Evolutionary conservation across 257 asterid species (phyloP), one percentile per base, ranked within the genome.

Genomic region (Solanum appendiculatum): DNA sequence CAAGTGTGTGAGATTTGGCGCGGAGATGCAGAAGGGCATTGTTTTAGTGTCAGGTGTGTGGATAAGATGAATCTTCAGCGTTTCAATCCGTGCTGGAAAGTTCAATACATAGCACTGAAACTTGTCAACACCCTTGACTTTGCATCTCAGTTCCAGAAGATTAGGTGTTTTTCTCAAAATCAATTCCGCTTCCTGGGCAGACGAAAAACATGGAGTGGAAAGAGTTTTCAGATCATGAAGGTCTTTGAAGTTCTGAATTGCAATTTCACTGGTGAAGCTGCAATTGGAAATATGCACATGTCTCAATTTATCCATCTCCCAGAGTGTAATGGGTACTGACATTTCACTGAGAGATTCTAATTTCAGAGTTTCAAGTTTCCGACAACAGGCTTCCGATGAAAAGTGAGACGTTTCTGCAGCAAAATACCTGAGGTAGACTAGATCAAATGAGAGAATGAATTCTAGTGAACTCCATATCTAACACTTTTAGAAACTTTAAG

Each of bases 241-340:
- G 56, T 0, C 56, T 68, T 7, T 69, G 1, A 51, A 31, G 37
- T 29, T 56, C 37, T 48, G 16, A 0, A 9, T 48, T 25, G 78
- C 18, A 18, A 15, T 51, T 10, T 27, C n/a, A 31, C 20, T 69
- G 18, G 54, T 48, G 56, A 44, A 21, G 48, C 31, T 48, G 56
- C 56, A 48, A 48, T 48, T 15, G 3, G 48, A 34, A 2, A 86
- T 46, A n/a, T 70, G 56, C 15, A 81, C 18, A 86, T 86, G 88
- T 83, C 88, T 85, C 14, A 88, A 80, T 37, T 70, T 86, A 58
- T 13, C 63, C 88, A 88, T 42, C 56, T 86, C 40, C 86, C 68
- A 82, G 2, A 86, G 25, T 16, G 86, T 48, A 29, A 20, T 36
- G 0, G 90, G 90, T 42, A 82, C 13, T 9, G 15, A 9, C 39